Evolutionary conservation across 192 early-diverging fungal species (phyloP).

Genomic region (Entomortierella lignicola): DNA sequence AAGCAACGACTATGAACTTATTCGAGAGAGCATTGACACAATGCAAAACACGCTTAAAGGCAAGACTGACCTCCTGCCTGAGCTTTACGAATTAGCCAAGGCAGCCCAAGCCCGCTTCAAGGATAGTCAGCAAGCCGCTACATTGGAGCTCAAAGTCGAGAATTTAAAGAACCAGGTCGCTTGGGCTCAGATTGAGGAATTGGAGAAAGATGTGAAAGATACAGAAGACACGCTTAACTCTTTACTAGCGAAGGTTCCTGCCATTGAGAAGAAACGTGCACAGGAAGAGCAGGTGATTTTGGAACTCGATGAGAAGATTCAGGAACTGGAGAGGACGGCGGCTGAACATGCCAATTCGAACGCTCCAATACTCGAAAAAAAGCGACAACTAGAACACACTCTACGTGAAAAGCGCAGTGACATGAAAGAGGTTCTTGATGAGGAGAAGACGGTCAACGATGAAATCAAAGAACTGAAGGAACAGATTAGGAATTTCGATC

Average conservation of each 20-base stretch:
- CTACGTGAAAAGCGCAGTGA: conserved; percentile 63
- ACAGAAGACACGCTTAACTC: conserved; percentile 6
- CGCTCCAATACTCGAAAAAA: conserved; percentile 61
- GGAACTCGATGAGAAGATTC: conserved; percentile 41
- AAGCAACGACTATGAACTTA: conserved; percentile 72
- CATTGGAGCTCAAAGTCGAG: conserved; percentile 66
- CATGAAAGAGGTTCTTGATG: conserved; percentile 51
- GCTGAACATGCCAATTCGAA: conserved; percentile 53
- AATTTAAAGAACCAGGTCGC: conserved; percentile 75
- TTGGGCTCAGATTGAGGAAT: conserved; percentile 78
- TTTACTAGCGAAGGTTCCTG: conserved; percentile 14
- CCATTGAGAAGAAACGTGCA: conserved; percentile 25
- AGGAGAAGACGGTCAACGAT: conserved; percentile 58
- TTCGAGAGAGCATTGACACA: conserved; percentile 68
- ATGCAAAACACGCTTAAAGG: conserved; percentile 64
- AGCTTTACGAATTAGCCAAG: conserved; percentile 74
- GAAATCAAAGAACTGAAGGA: conserved; percentile 52
- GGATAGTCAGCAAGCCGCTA: conserved; percentile 71
- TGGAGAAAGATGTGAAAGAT: conserved; percentile 56
- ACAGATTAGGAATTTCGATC: conserved; percentile 56
- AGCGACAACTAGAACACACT: conserved; percentile 45
- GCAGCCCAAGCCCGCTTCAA: conserved; percentile 75
- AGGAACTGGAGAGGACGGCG: conserved; percentile 50
- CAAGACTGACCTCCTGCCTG: conserved; percentile 76
- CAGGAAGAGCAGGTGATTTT: conserved; percentile 33